Evolutionary conservation across 305 asterid genomes (phyloP), one percentile per base, ranked within the genome.

Genomic region (Rubia tinctorum): DNA sequence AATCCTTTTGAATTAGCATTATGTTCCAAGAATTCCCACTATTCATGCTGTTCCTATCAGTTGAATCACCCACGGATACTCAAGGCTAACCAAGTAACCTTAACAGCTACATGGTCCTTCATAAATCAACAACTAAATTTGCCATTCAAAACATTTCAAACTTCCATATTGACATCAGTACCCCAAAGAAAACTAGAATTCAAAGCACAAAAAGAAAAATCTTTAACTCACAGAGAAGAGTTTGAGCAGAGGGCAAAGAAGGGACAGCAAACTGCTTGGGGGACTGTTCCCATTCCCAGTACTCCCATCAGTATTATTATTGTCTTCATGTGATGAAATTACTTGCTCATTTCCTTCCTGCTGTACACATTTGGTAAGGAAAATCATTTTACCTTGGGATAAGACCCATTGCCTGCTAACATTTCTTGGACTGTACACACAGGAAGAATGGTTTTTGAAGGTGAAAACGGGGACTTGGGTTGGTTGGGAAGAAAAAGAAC

Each of bases 241-340:
- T 77, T 88, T 89, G 71, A 91, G 96, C 87, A 91, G 79, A 22
- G 97, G 97, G 83, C 96, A 91, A 55, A 91, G 92, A 56, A 88
- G 47, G 37, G 97, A 86, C 79, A 91, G 77, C 25, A 89, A 79
- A 75, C 91, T 89, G 78, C 90, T 82, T 37, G 97, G 81, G 68
- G 86, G 55, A 77, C 82, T 73, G 72, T 40, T 49, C 49, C 80
- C 83, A 73, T 53, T 39, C 55, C 74, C 77, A 44, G 22, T 40
- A 66, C 9, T 51, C 39, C 30, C 72, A 42, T 70, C 80, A 60
- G 60, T 45, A n/a, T 47, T 17, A 22, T 37, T 8, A 13, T 73
- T 37, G 45, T 69, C 43, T n/a, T 65, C 44, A 39, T 69, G 56
- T 43, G 71, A 68, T 69, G 75, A 72, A 23, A 45, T 68, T 23